phyloP scores from a whole-genome alignment of 768 basidiomycete species.

The Tulasnella sp. region DNA sequence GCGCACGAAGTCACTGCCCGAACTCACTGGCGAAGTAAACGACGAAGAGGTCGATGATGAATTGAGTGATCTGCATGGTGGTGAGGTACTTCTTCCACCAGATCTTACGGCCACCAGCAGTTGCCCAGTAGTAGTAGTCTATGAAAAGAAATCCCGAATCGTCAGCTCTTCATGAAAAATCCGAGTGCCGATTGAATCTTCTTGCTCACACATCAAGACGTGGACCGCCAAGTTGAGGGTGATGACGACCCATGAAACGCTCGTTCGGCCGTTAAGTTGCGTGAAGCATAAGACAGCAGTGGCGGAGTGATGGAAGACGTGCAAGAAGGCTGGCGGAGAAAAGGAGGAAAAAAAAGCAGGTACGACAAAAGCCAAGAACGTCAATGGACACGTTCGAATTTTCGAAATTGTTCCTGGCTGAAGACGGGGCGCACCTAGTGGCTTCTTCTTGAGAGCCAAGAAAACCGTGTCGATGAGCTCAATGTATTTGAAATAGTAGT shows the following conservation, averaged over 20 bases:
- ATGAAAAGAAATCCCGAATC: background rate
- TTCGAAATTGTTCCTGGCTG: background rate
- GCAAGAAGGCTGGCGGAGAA: slow-evolving; percentile 75
- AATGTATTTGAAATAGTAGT: slow-evolving; percentile 98
- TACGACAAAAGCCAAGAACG: background rate
- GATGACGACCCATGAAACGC: slow-evolving; percentile 97
- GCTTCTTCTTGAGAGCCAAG: slow-evolving; percentile 97
- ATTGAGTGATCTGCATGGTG: slow-evolving; percentile 94
- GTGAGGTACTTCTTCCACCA: slow-evolving; percentile 99
- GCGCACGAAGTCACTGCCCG: slow-evolving; percentile 33
- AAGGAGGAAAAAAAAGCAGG: background rate
- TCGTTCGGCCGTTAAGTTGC: slow-evolving; percentile 93
- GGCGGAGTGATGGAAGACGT: slow-evolving; percentile 99
- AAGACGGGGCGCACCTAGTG: slow-evolving; percentile 67
- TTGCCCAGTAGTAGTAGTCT: slow-evolving; percentile 99
- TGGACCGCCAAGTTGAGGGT: slow-evolving; percentile 88
- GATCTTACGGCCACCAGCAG: slow-evolving; percentile 93
- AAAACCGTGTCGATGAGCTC: slow-evolving; percentile 97
- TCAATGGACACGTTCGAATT: background rate
- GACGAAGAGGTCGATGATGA: slow-evolving; percentile 85
- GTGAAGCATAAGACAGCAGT: slow-evolving; percentile 94
- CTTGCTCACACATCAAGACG: slow-evolving; percentile 90
- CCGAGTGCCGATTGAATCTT: slow-evolving; percentile 13
- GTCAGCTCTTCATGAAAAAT: slow-evolving; percentile 21
- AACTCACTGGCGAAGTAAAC: slow-evolving; percentile 95